A percentile compares a stretch with the other conserved stretches of the same genome.
These are phyloP conservation scores for Spathaspora arborariae DNA, from an alignment of 805 yeast species.

Conservation along the genomic window DNA sequence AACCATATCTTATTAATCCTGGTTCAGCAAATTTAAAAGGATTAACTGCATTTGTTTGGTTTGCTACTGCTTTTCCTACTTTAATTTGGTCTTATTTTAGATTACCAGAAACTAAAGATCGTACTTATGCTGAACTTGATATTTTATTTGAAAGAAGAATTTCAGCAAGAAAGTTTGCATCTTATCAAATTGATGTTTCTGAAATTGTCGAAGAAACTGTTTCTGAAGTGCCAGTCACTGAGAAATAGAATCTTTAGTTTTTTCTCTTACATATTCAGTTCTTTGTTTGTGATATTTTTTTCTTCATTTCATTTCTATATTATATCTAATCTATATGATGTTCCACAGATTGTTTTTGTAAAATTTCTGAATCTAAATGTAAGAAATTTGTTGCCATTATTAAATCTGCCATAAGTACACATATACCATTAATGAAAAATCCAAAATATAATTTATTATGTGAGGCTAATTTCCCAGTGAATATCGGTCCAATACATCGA, in stretches of 20 bases:
- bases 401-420: conserved; percentile 47
- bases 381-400: conserved; percentile 41
- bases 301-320: neutral
- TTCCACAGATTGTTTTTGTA: conserved; percentile 12
- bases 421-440: conserved; percentile 49
- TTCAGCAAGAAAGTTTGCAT: conserved; percentile 15
- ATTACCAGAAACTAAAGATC: conserved; percentile 36
- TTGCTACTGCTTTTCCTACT: conserved; percentile 25
- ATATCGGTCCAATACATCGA: conserved; percentile 73
- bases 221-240: conserved; percentile 1
- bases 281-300: no score
- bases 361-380: conserved; percentile 34
- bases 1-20: conserved; percentile 50
- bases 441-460: conserved; percentile 43
- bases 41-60: conserved; percentile 49
- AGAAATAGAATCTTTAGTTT: neutral
- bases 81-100: conserved; percentile 18
- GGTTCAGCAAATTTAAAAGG: conserved; percentile 44
- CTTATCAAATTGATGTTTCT: conserved; percentile 1
- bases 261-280: neutral
- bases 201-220: neutral
- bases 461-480: conserved; percentile 73
- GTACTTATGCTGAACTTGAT: conserved; percentile 36
- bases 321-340: neutral
- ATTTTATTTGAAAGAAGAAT: conserved; percentile 26